phyloP scores from a whole-genome alignment of 2,329 filamentous ascomycete genomes.

The Diaporthe destruens region DNA sequence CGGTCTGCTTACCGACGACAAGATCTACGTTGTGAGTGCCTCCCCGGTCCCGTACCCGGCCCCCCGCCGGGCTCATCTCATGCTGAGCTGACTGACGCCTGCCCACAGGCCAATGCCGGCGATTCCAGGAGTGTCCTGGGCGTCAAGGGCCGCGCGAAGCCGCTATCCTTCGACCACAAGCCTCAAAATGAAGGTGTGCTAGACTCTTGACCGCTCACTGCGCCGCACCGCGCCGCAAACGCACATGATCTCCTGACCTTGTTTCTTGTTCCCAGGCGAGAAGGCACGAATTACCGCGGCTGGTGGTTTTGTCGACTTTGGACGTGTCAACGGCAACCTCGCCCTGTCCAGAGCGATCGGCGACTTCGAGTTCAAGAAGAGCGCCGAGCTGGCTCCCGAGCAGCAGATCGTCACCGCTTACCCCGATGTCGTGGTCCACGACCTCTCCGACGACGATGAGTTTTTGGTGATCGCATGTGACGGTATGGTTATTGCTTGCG shows the following conservation, averaged over 20 bases:
- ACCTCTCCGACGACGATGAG: slow-evolving; percentile 92
- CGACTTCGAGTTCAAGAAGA: slow-evolving; percentile 99
- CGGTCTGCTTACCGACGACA: slow-evolving; percentile 87
- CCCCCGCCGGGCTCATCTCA: slow-evolving; percentile 30
- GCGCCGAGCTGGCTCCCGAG: slow-evolving; percentile 94
- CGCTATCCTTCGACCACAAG: slow-evolving; percentile 99
- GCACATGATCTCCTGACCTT: slow-evolving; percentile 38
- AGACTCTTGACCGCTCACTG: not conserved
- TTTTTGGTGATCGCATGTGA: slow-evolving; percentile 95
- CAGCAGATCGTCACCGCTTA: slow-evolving; percentile 98
- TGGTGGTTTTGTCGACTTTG: slow-evolving; percentile 98
- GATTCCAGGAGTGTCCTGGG: slow-evolving; percentile 96
- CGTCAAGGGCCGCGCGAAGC: slow-evolving; percentile 97
- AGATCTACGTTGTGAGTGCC: slow-evolving; percentile 90
- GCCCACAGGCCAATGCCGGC: slow-evolving; percentile 87
- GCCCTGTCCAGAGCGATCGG: slow-evolving; percentile 97
- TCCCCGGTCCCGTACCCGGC: slow-evolving; percentile 35
- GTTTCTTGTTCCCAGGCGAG: slow-evolving; percentile 72
- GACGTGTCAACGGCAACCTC: slow-evolving; percentile 97
- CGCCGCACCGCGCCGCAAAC: not conserved
- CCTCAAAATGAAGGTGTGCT: slow-evolving; percentile 92
- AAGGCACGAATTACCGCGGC: slow-evolving; percentile 96
- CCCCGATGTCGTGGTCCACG: slow-evolving; percentile 92
- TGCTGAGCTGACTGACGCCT: slow-evolving; percentile 46
- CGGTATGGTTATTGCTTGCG: slow-evolving; percentile 64